phyloP scores from a whole-genome alignment of 345 rosid species.

The Camelina sativa region DNA sequence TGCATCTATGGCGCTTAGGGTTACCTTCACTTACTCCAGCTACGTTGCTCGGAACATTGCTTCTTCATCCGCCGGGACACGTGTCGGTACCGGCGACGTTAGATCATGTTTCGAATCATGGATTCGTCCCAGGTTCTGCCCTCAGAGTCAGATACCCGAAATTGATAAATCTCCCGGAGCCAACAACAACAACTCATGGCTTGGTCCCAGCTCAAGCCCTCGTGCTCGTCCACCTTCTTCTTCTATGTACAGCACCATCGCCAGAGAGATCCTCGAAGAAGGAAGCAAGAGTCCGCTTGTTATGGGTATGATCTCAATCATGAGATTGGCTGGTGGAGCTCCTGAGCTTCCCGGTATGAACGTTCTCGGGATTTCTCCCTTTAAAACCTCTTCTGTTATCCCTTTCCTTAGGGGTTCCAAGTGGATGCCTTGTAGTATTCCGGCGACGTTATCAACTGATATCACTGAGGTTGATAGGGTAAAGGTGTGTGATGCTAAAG shows the following conservation, averaged over 20 bases:
- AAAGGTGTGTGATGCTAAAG: conserved; percentile 38
- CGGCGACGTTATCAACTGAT: conserved; percentile 40
- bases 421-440: conserved; percentile 77
- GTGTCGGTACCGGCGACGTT: conserved; percentile 53
- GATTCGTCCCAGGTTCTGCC: conserved; percentile 55
- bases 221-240: conserved; percentile 21
- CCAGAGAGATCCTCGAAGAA: conserved; percentile 55
- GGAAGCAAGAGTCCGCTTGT: conserved; percentile 51
- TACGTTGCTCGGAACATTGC: conserved; percentile 66
- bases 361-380: conserved; percentile 57
- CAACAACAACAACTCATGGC: not conserved
- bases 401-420: conserved; percentile 72
- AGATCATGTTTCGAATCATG: conserved; percentile 61
- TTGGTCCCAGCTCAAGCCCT: conserved; percentile 15
- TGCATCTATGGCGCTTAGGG: conserved; percentile 72
- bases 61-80: conserved; percentile 55
- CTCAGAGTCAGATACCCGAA: conserved; percentile 50
- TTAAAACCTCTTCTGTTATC: conserved; percentile 64
- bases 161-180: conserved; percentile 42
- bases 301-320: conserved; percentile 57
- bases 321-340: conserved; percentile 57
- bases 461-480: conserved; percentile 53
- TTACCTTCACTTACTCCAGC: conserved; percentile 67
- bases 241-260: conserved; percentile 53
- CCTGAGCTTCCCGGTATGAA: conserved; percentile 44